These are phyloP conservation scores for Epithele typhae DNA, from an alignment of 768 basidiomycete genomes.

Conservation along the genomic window DNA sequence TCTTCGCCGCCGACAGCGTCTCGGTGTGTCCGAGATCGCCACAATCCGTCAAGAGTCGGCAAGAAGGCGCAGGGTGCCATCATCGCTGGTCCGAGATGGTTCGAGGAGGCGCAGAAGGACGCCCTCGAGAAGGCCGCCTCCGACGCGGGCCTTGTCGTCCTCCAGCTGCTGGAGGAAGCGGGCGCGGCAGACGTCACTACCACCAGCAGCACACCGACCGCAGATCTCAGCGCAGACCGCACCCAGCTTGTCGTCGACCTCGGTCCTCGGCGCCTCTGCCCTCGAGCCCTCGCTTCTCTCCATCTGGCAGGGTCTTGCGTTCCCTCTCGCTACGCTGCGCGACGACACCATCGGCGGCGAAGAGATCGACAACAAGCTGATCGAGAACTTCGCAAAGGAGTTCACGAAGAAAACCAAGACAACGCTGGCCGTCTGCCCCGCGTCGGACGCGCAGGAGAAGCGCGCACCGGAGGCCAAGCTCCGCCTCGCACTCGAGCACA, in stretches of 20 bases:
- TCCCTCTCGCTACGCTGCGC: constrained; percentile 52
- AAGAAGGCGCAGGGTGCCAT: constrained; percentile 76
- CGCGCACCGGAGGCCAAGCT: constrained; percentile 77
- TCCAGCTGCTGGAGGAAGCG: constrained; percentile 86
- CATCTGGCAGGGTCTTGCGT: constrained; percentile 69
- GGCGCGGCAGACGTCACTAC: constrained; percentile 68
- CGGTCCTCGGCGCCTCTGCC: constrained; percentile 71
- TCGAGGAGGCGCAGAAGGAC: constrained; percentile 59
- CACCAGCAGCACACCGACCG: constrained; percentile 40
- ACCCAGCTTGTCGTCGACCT: constrained; percentile 81
- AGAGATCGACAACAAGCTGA: constrained; percentile 73
- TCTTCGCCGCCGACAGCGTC: no score
- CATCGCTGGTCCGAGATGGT: constrained; percentile 75
- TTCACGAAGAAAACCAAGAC: constrained; percentile 95
- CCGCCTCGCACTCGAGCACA: constrained; percentile 87
- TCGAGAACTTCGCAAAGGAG: constrained; percentile 91
- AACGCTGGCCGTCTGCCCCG: constrained; percentile 58
- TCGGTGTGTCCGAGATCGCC: no score
- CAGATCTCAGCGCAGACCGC: constrained; percentile 50
- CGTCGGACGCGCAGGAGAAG: constrained; percentile 51
- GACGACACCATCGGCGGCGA: constrained; percentile 54
- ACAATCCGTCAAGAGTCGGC: no score
- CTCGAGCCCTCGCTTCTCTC: constrained; percentile 67
- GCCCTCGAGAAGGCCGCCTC: constrained; percentile 72
- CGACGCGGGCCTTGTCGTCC: constrained; percentile 79